Evolutionary conservation across 306 rosid genomes (phyloP).

Genomic region (Dicorynia guianensis): DNA sequence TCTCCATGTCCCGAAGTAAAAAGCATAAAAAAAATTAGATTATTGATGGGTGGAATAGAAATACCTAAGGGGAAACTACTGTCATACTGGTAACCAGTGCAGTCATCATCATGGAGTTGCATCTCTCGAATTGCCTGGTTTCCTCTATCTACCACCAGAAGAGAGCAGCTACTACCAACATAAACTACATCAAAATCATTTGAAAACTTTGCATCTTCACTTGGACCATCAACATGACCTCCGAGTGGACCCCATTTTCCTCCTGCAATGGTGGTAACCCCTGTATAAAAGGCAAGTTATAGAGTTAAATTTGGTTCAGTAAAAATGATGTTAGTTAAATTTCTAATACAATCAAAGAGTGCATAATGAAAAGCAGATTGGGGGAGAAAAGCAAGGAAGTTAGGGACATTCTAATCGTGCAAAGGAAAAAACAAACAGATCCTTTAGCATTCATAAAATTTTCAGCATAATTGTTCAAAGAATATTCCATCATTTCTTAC

Average conservation of each 20-base stretch:
- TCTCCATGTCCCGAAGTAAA: slow-evolving; percentile 27
- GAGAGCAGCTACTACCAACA: slow-evolving; percentile 82
- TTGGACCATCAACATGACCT: slow-evolving; percentile 96
- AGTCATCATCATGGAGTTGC: slow-evolving; percentile 83
- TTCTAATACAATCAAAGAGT: background rate
- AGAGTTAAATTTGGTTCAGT: slow-evolving; percentile 21
- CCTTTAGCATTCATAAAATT: background rate
- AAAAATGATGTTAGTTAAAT: background rate
- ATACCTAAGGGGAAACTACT: slow-evolving; percentile 78
- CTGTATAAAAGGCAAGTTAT: slow-evolving; percentile 48
- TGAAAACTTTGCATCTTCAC: slow-evolving; percentile 97
- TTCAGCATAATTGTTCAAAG: slow-evolving; percentile 2
- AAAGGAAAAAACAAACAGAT: slow-evolving; percentile 14
- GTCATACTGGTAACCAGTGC: slow-evolving; percentile 55
- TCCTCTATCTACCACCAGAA: slow-evolving; percentile 92
- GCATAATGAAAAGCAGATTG: background rate
- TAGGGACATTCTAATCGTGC: background rate
- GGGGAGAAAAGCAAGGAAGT: background rate
- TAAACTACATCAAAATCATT: slow-evolving; percentile 86
- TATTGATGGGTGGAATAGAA: slow-evolving; percentile 20
- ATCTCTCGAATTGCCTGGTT: slow-evolving; percentile 95
- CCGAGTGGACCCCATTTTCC: slow-evolving; percentile 84
- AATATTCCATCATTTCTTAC: slow-evolving; percentile 5
- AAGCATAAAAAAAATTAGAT: slow-evolving; percentile 12
- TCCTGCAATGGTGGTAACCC: slow-evolving; percentile 98